These are phyloP conservation scores for Trametes gibbosa DNA, from an alignment of 768 basidiomycete genomes.

Conservation along the genomic window DNA sequence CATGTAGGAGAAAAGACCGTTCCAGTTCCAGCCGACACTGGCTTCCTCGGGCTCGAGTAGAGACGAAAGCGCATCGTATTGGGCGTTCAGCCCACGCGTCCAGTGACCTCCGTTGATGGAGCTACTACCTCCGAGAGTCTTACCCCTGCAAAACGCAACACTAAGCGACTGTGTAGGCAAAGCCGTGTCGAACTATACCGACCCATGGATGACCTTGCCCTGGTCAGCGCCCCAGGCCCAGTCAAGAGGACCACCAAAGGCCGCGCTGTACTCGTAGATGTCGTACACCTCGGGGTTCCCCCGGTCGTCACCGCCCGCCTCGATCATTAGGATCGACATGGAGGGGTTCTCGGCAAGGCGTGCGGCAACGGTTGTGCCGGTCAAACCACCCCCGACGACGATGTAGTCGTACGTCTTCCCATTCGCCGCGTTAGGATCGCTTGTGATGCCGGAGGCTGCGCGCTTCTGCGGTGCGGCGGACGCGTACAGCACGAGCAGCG, in stretches of 20 bases:
- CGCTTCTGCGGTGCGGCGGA: neutral
- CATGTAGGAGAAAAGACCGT: constrained; percentile 31
- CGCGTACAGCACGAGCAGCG: neutral
- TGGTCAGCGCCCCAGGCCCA: constrained; percentile 26
- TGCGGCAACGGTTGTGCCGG: constrained; percentile 48
- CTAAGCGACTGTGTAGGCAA: neutral
- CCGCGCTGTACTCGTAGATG: constrained; percentile 42
- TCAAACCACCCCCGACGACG: constrained; percentile 41
- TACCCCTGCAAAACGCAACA: constrained; percentile 34
- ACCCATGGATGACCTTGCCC: constrained; percentile 32
- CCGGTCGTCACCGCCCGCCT: constrained; percentile 50
- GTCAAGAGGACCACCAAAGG: constrained; percentile 42
- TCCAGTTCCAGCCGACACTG: constrained; percentile 31
- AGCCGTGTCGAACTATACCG: constrained; percentile 1
- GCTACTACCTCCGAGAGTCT: constrained; percentile 38
- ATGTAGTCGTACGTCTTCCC: constrained; percentile 29
- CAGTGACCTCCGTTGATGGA: constrained; percentile 30
- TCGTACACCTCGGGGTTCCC: constrained; percentile 44
- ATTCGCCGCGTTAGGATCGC: neutral
- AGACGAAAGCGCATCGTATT: constrained; percentile 30
- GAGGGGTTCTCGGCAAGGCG: constrained; percentile 44
- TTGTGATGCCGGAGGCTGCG: constrained; percentile 6
- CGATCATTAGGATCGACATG: constrained; percentile 46
- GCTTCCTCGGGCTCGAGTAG: constrained; percentile 25
- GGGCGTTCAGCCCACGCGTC: constrained; percentile 27